These are phyloP conservation scores for Persicaria tinctoria DNA, from an alignment of 148 eudicot species.

Conservation along the genomic window DNA sequence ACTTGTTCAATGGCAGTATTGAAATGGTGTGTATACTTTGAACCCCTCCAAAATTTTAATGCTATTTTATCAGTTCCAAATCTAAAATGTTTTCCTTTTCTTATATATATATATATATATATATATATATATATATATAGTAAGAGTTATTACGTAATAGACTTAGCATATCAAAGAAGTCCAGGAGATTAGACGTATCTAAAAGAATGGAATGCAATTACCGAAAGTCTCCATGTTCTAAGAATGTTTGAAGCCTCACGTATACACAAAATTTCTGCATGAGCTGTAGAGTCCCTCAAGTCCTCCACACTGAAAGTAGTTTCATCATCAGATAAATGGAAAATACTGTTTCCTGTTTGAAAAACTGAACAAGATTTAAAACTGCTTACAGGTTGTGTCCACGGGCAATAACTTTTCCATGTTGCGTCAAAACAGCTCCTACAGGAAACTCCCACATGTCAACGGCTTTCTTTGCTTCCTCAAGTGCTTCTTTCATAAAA, in stretches of 20 bases:
- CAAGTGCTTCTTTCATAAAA: slow-evolving; percentile 85
- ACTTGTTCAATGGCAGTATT: no score
- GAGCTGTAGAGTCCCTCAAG: slow-evolving; percentile 88
- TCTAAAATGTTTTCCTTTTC: no score
- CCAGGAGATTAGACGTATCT: not conserved
- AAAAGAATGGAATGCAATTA: slow-evolving; percentile 24
- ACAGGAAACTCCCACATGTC: slow-evolving; percentile 96
- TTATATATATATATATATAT: no score
- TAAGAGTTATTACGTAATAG: not conserved
- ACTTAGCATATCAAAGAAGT: not conserved
- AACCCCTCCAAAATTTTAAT: no score
- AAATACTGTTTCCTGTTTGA: not conserved
- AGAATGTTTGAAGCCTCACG: slow-evolving; percentile 72
- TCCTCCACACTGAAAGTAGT: slow-evolving; percentile 67
- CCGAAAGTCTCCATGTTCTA: slow-evolving; percentile 80
- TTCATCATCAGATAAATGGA: not conserved
- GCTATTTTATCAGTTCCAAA: no score
- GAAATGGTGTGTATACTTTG: no score
- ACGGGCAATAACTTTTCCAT: slow-evolving; percentile 86
- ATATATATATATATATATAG: no score
- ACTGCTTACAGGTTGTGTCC: slow-evolving; percentile 76
- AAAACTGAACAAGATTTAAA: slow-evolving; percentile 11
- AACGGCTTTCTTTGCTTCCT: slow-evolving; percentile 83
- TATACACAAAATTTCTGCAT: slow-evolving; percentile 93
- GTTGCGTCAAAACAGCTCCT: slow-evolving; percentile 83